A percentile compares a stretch with the other conserved stretches of the same genome.
Evolutionary conservation across 345 rosid genomes (phyloP).

Genomic region (Hibiscus tridactylites): DNA sequence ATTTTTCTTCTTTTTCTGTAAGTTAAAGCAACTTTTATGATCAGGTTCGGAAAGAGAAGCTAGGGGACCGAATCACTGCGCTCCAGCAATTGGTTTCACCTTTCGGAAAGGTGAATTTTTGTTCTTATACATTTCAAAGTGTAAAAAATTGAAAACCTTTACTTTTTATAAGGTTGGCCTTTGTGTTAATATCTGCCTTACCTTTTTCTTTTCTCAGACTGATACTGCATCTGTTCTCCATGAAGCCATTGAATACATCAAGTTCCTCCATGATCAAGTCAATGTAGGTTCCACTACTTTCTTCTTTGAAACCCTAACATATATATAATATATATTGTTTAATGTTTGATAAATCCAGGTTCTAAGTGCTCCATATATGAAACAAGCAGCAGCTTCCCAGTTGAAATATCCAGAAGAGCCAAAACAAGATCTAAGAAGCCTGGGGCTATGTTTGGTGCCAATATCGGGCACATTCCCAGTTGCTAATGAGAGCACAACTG

Average conservation of each 20-base stretch:
- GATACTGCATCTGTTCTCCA: constrained; percentile 94
- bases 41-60: constrained; percentile 89
- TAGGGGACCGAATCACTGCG: constrained; percentile 93
- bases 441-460: constrained; percentile 77
- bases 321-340: background rate
- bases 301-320: background rate
- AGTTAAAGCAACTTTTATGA: background rate
- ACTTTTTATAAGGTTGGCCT: background rate
- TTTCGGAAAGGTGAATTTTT: constrained; percentile 71
- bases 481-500: constrained; percentile 48
- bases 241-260: constrained; percentile 80
- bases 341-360: constrained; percentile 29
- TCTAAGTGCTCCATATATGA: constrained; percentile 50
- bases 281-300: constrained; percentile 31
- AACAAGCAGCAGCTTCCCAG: constrained; percentile 38
- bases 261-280: constrained; percentile 72
- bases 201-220: constrained; percentile 35
- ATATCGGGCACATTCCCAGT: constrained; percentile 62
- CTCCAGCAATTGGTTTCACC: constrained; percentile 96
- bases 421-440: constrained; percentile 57
- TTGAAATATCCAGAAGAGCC: constrained; percentile 29
- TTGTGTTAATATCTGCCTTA: background rate
- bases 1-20: background rate
- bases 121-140: constrained; percentile 2
- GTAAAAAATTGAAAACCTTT: background rate